Conservation (phyloP, 2,329 filamentous ascomycete genomes). For the Ascochyta viciae-villosae region DNA sequence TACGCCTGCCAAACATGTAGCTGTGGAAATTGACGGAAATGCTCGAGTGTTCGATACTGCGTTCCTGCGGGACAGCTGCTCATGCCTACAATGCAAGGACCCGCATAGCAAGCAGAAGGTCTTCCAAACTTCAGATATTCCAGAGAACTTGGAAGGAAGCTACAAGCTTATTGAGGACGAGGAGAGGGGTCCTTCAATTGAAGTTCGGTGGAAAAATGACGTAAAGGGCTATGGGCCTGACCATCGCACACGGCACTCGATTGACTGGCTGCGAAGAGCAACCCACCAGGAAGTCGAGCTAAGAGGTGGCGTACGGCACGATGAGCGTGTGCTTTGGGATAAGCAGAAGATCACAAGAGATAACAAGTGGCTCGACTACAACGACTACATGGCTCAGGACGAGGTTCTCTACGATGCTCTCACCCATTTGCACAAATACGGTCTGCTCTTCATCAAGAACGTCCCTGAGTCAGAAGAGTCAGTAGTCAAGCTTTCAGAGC, state of each 20-base stretch:
- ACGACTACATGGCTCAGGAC: slow-evolving; percentile 71
- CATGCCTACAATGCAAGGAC: slow-evolving; percentile 64
- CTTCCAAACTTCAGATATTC: slow-evolving; percentile 71
- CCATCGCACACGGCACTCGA: slow-evolving; percentile 52
- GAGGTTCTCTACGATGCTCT: slow-evolving; percentile 67
- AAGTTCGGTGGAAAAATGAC: slow-evolving; percentile 69
- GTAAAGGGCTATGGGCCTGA: slow-evolving; percentile 52
- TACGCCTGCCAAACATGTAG: slow-evolving; percentile 36
- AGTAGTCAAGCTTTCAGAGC: slow-evolving; percentile 71
- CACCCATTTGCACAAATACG: slow-evolving; percentile 67
- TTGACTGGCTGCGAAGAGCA: slow-evolving; percentile 42
- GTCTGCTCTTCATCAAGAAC: slow-evolving; percentile 77
- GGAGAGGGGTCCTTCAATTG: slow-evolving; percentile 55
- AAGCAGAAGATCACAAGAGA: slow-evolving; percentile 54
- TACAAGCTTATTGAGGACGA: slow-evolving; percentile 46
- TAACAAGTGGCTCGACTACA: slow-evolving; percentile 70
- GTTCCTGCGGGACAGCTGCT: slow-evolving; percentile 65
- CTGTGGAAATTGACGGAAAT: slow-evolving; percentile 43
- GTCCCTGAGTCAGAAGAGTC: slow-evolving; percentile 73
- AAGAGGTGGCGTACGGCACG: slow-evolving; percentile 45
- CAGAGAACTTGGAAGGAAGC: slow-evolving; percentile 48
- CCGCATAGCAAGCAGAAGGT: slow-evolving; percentile 67
- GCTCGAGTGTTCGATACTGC: slow-evolving; percentile 41
- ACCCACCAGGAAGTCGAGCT: slow-evolving; percentile 42
- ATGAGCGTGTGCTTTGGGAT: slow-evolving; percentile 56